Percentiles rank a stretch among this genome's conserved stretches.
phyloP scores from a whole-genome alignment of 2,329 filamentous ascomycete genomes.

The Colletotrichum sp. region DNA sequence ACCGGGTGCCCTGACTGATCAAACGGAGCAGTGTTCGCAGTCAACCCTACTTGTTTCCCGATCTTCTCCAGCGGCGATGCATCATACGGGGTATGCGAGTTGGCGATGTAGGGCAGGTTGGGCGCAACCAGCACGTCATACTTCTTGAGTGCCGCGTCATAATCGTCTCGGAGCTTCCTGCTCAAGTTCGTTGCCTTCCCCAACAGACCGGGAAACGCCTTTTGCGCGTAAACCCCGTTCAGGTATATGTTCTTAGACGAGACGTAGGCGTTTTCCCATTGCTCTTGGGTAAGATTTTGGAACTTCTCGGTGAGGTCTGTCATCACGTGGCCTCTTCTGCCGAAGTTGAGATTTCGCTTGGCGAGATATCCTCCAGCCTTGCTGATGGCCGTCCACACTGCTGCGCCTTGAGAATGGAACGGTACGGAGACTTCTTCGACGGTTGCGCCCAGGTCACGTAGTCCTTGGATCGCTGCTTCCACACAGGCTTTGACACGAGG shows the following conservation, averaged over 20 bases:
- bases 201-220: not conserved
- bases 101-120: not conserved
- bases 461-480: slow-evolving; percentile 36
- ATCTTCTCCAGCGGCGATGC: slow-evolving; percentile 42
- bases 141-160: not conserved
- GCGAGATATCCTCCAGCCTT: slow-evolving; percentile 1
- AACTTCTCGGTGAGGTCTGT: slow-evolving; percentile 38
- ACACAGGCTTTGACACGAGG: slow-evolving; percentile 31
- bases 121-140: not conserved
- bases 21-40: slow-evolving; percentile 51
- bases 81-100: slow-evolving; percentile 13
- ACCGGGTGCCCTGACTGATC: slow-evolving; percentile 56
- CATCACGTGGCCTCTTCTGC: slow-evolving; percentile 21
- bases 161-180: slow-evolving; percentile 3
- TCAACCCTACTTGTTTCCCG: slow-evolving; percentile 46
- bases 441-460: slow-evolving; percentile 44
- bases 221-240: slow-evolving; percentile 35
- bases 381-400: slow-evolving; percentile 49
- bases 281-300: slow-evolving; percentile 9
- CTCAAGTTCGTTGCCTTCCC: not conserved
- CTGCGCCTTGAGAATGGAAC: slow-evolving; percentile 49
- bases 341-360: slow-evolving; percentile 1
- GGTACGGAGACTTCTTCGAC: slow-evolving; percentile 52
- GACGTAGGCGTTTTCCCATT: slow-evolving; percentile 7
- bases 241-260: slow-evolving; percentile 48